Evolutionary conservation across 1,284 basidiomycete species (phyloP), one percentile per base, ranked within the genome.

Genomic region (Leccinum griseonigrum): DNA sequence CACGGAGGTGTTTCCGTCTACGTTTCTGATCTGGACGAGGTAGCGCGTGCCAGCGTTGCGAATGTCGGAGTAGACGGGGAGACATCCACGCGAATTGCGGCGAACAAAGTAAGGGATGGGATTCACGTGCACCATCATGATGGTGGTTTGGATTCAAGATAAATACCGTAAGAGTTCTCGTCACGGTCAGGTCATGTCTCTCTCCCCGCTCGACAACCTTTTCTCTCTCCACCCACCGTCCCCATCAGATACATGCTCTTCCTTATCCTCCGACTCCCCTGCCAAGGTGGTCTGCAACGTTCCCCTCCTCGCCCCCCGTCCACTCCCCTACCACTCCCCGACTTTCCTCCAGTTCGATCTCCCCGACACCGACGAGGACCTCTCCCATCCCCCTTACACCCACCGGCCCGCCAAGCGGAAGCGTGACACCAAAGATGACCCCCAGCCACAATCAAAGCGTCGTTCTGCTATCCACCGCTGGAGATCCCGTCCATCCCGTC

Each of bases 21-120:
- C 75, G 71, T 84, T 81, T 56, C 78, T 77, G 61, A 85, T 76
- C 22, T 75, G 74, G 50, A 82, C 74, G 34, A 83, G 75, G 66
- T 84, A 78, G 61, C 83, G 81, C 6, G 85, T 82, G 62, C 85
- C 81, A 34, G 75, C 83, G 71, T 87, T 89, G 66, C 86, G 85
- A 58, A 88, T 73, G 72, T 91, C 87, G 46, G 86, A 83, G 73
- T 90, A 91, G 26, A 91, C 86, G 56, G 89, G 89, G 31, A 91
- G 79, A 56, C 82, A 82, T 40, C 87, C 87, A 58, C 79, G 79
- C 48, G 82, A 73, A 74, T 88, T 91, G 64, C 89, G 83, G 32
- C 81, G 80, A 57, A 91, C 78, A 62, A 81, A 83, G 74, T 90
- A 91, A 46, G 82, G 75, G 56, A 29, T 75, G 74, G 61, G 11